Base-by-base conservation (phyloP, 1,284 basidiomycete species). In the Leucoagaricus sp. region DNA sequence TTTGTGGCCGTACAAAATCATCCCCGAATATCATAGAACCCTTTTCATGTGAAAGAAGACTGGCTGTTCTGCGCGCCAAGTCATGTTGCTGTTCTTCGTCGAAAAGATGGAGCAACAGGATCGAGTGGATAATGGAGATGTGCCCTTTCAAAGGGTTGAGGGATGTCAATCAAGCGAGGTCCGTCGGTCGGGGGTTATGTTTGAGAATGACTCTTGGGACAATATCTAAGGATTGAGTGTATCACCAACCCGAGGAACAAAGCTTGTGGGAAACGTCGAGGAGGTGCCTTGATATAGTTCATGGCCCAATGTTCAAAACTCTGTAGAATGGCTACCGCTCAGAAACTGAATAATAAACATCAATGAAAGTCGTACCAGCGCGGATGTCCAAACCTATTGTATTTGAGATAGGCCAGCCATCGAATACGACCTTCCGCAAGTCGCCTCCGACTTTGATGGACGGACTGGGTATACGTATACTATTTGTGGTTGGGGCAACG, bases 51-150 rank as follows among this genome's bases (percentile, higher is more conserved):
- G 67, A 67, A 15, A 75, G 72, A 5, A 83, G 67, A 3, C 73
- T 63, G 0, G 74, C 75, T 38, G 81, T 55, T 4, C 65, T 67
- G 12, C 63, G 64, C 4, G 76, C 81, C 19, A 81, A 66, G 31
- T 72, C 55, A 10, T 65, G 53, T 61, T 83, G 80, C 26, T 70
- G 48, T 15, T 70, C 71, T 63, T 80, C 72, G 53, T 68, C 60
- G 65, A 83, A 83, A 23, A 83, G 72, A 61, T 84, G 81, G 68
- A 83, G 83, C 64, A 83, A 75, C 0, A 75, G 64, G 7, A 77
- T 76, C 1, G 76, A 71, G 60, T 81, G 76, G 28, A 84, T 78
- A 9, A 72, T 77, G 10, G 79, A 75, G 41, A 79, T 64, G 49
- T 74, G 72, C 1, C 76, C 75, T 49, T 71, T 73, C 0, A 83